Percentiles rank a stretch among this genome's conserved stretches.
These are phyloP conservation scores for Trichosporon sp. DNA, from an alignment of 1,284 basidiomycete genomes.

Conservation along the genomic window DNA sequence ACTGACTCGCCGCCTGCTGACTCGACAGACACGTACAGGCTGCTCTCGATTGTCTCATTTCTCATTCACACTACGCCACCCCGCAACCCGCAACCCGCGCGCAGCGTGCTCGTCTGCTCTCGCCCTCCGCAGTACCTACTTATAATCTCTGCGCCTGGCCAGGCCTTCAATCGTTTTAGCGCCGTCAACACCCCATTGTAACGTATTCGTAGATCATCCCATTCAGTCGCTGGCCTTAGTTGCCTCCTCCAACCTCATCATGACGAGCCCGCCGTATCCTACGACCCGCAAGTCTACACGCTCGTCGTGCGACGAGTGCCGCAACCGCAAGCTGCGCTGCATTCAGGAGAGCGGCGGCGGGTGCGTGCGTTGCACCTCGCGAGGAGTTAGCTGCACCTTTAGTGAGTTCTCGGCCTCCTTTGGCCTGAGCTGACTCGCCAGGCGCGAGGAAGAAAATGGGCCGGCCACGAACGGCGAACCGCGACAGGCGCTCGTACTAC, in stretches of 20 bases:
- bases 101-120: no score
- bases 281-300: background rate
- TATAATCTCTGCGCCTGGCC: background rate
- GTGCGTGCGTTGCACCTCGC: background rate
- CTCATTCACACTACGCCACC: background rate
- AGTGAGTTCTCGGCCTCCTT: background rate
- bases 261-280: background rate
- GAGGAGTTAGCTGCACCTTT: background rate
- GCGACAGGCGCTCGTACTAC: background rate
- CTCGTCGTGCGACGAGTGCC: background rate
- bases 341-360: background rate
- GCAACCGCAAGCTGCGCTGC: background rate
- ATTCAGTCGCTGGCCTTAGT: background rate
- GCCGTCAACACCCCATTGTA: background rate
- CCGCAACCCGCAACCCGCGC: background rate
- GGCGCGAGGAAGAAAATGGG: background rate
- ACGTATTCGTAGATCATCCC: background rate
- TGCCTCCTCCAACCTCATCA: background rate
- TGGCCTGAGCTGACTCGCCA: background rate
- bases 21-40: no score
- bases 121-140: background rate
- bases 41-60: background rate
- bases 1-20: background rate
- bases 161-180: background rate
- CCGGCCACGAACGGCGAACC: background rate